phyloP scores from a whole-genome alignment of 768 basidiomycete genomes.

The Panellus pusillus region DNA sequence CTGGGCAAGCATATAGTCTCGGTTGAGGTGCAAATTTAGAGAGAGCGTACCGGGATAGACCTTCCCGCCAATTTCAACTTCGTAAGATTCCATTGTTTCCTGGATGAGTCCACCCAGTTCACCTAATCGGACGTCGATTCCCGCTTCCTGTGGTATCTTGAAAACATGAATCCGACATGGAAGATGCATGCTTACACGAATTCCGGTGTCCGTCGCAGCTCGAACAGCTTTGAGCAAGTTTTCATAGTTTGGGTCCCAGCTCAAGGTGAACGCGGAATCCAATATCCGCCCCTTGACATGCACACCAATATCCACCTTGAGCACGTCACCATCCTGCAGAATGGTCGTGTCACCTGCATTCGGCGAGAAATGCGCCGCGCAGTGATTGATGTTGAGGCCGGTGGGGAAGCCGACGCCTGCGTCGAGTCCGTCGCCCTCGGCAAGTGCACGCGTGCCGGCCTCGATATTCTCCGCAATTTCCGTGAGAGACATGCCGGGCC shows the following conservation, averaged over 20 bases:
- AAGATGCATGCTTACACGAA: conserved; percentile 52
- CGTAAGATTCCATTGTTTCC: conserved; percentile 99
- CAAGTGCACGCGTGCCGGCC: conserved; percentile 84
- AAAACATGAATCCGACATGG: conserved; percentile 1
- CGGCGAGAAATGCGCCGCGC: conserved; percentile 95
- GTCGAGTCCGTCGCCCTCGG: conserved; percentile 86
- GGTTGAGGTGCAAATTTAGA: background rate
- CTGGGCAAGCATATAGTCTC: conserved; percentile 38
- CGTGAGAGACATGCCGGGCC: conserved; percentile 91
- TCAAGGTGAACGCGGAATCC: conserved; percentile 95
- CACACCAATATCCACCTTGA: conserved; percentile 97
- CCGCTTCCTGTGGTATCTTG: conserved; percentile 71
- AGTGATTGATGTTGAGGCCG: conserved; percentile 89
- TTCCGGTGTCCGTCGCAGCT: conserved; percentile 91
- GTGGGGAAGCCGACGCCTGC: conserved; percentile 95
- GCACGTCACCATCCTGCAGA: conserved; percentile 77
- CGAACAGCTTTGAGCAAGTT: conserved; percentile 87
- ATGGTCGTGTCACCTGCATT: conserved; percentile 91
- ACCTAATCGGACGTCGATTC: conserved; percentile 92
- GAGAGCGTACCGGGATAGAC: conserved; percentile 65
- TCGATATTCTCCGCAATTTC: conserved; percentile 95
- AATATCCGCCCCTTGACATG: conserved; percentile 95
- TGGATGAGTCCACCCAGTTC: conserved; percentile 92
- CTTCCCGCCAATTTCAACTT: conserved; percentile 89
- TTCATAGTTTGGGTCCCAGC: conserved; percentile 87